These are phyloP conservation scores for Candida adriatica DNA, from an alignment of 805 yeast species.

Conservation along the genomic window DNA sequence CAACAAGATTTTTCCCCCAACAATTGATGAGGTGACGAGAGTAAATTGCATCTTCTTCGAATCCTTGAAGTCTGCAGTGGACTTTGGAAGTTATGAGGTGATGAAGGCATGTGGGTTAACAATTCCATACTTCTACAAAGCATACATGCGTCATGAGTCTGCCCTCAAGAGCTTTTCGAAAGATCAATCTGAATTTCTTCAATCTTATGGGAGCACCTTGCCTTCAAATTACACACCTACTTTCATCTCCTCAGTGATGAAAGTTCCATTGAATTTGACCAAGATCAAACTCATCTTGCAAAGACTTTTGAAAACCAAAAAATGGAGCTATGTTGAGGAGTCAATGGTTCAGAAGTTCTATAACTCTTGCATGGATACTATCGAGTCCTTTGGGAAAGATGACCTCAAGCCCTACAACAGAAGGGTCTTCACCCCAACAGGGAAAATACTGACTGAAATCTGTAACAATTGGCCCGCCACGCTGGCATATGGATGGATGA, in stretches of 20 bases:
- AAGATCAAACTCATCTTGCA: constrained; percentile 62
- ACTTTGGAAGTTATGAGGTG: constrained; percentile 69
- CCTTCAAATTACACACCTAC: constrained; percentile 37
- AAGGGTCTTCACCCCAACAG: constrained; percentile 84
- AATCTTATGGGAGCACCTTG: constrained; percentile 27
- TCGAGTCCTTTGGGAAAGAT: constrained; percentile 74
- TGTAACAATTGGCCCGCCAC: constrained; percentile 86
- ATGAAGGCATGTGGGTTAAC: constrained; percentile 76
- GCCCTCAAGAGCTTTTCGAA: constrained; percentile 63
- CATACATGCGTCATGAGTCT: constrained; percentile 91
- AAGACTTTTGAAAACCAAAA: constrained; percentile 46
- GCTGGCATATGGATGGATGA: constrained; percentile 82
- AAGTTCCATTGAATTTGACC: constrained; percentile 65
- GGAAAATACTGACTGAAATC: constrained; percentile 76
- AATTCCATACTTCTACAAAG: constrained; percentile 86
- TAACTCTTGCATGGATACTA: constrained; percentile 51
- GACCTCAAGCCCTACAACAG: constrained; percentile 44
- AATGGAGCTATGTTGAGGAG: constrained; percentile 31
- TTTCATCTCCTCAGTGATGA: constrained; percentile 53
- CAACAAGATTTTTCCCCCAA: constrained; percentile 85
- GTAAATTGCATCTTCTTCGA: constrained; percentile 81
- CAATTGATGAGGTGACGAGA: constrained; percentile 89
- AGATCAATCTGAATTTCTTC: constrained; percentile 36
- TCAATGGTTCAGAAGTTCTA: constrained; percentile 33
- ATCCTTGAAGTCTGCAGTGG: constrained; percentile 58